Conservation (phyloP, 2,329 filamentous ascomycete species). For the Fusarium globosum region DNA sequence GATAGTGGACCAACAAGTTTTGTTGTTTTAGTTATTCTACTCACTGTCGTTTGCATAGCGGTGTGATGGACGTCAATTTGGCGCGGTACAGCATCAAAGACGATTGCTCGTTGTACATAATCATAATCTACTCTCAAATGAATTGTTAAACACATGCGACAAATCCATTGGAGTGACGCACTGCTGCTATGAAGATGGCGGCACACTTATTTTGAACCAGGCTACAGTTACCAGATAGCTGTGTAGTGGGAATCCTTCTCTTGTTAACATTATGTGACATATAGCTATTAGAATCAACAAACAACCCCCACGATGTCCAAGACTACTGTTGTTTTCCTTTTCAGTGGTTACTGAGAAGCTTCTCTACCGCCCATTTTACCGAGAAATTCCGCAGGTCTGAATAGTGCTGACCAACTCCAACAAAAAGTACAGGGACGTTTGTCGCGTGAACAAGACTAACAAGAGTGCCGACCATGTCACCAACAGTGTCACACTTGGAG, state of each 20-base stretch:
- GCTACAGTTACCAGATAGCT: background rate
- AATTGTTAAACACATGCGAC: conserved; percentile 17
- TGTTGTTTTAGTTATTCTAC: conserved; percentile 18
- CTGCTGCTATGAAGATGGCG: background rate
- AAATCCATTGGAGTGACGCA: background rate
- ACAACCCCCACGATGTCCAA: background rate
- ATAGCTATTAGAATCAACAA: conserved; percentile 4
- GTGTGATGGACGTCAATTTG: conserved; percentile 28
- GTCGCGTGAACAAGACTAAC: conserved; percentile 98
- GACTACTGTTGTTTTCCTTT: conserved; percentile 16
- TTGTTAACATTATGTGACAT: conserved; percentile 7
- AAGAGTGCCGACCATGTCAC: conserved; percentile 96
- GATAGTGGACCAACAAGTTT: conserved; percentile 22
- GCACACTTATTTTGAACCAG: background rate
- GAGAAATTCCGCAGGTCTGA: conserved; percentile 75
- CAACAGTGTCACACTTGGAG: conserved; percentile 97
- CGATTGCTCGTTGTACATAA: conserved; percentile 42
- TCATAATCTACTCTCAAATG: conserved; percentile 41
- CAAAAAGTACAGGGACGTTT: conserved; percentile 93
- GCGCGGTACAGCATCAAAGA: conserved; percentile 13
- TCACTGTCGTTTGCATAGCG: conserved; percentile 40
- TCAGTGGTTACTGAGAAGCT: conserved; percentile 66
- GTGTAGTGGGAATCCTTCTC: background rate
- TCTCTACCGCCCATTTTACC: conserved; percentile 77
- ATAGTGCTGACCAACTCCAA: conserved; percentile 79